These are phyloP conservation scores for Mollisiaceae sp. DNA, from an alignment of 2,329 filamentous ascomycete genomes.

Conservation along the genomic window DNA sequence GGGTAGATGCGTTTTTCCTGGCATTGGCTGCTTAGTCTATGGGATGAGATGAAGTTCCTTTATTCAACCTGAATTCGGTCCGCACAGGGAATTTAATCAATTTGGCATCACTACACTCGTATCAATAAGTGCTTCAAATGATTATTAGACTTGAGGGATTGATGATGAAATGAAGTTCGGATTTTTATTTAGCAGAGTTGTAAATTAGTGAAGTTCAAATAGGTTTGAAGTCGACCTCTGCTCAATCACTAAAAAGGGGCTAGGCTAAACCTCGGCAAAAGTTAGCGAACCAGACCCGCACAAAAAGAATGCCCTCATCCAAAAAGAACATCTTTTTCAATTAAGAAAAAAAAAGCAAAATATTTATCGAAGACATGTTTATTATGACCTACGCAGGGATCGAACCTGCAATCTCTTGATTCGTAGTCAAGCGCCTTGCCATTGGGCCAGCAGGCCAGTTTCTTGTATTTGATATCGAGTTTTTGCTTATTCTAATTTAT, in stretches of 20 bases:
- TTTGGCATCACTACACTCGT: too few relatives aligned
- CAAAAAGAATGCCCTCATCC: neutral
- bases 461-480: neutral
- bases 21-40: too few relatives aligned
- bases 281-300: neutral
- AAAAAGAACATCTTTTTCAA: neutral
- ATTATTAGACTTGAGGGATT: too few relatives aligned
- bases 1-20: too few relatives aligned
- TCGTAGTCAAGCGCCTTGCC: constrained; percentile 58
- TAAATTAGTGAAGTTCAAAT: too few relatives aligned
- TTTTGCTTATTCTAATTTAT: constrained; percentile 6
- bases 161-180: too few relatives aligned
- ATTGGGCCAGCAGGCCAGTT: constrained; percentile 49
- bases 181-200: too few relatives aligned
- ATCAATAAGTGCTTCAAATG: too few relatives aligned
- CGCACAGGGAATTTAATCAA: too few relatives aligned
- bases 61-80: too few relatives aligned
- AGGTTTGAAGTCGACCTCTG: too few relatives aligned
- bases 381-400: constrained; percentile 10
- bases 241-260: neutral
- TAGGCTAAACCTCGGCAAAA: neutral
- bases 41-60: too few relatives aligned
- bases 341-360: neutral
- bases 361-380: neutral
- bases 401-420: constrained; percentile 50